Percentiles rank a stretch among this genome's conserved stretches.
These are phyloP conservation scores for Bruguiera sexangula DNA, from an alignment of 345 rosid species.

Conservation along the genomic window DNA sequence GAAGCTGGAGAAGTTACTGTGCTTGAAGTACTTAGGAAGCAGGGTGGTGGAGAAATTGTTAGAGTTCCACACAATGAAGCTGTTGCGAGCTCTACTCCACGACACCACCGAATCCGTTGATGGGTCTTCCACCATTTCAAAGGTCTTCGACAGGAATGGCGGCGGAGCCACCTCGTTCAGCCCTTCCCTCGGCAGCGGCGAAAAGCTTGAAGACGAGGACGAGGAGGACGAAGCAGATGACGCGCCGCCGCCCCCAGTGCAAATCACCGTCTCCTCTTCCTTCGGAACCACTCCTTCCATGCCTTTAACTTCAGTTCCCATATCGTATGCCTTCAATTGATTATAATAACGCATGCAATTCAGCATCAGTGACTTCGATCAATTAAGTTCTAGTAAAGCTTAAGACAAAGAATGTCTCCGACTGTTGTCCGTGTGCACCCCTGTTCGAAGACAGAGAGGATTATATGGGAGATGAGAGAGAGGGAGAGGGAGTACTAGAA, in stretches of 20 bases:
- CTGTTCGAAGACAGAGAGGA: background rate
- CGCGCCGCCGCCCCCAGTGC: background rate
- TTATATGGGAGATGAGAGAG: background rate
- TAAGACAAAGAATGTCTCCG: no score
- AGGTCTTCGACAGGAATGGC: conserved; percentile 27
- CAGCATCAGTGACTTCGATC: no score
- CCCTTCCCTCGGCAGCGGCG: conserved; percentile 73
- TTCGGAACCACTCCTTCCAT: conserved; percentile 29
- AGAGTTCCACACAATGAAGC: conserved; percentile 33
- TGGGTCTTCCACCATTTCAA: conserved; percentile 29
- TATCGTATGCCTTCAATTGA: no score
- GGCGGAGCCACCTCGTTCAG: conserved; percentile 65
- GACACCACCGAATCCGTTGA: conserved; percentile 24
- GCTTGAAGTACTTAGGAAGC: conserved; percentile 33
- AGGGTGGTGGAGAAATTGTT: conserved; percentile 20
- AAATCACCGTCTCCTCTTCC: conserved; percentile 47
- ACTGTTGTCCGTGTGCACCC: no score
- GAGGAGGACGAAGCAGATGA: conserved; percentile 36
- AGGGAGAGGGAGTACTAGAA: background rate
- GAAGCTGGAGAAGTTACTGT: conserved; percentile 35
- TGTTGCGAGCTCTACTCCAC: conserved; percentile 25
- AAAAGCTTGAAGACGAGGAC: conserved; percentile 35
- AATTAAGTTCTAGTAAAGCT: no score
- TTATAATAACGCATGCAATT: no score
- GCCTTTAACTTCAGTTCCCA: background rate